These are phyloP conservation scores for Cutaneotrichosporon dermatis DNA, from an alignment of 1,284 basidiomycete species.

Conservation along the genomic window DNA sequence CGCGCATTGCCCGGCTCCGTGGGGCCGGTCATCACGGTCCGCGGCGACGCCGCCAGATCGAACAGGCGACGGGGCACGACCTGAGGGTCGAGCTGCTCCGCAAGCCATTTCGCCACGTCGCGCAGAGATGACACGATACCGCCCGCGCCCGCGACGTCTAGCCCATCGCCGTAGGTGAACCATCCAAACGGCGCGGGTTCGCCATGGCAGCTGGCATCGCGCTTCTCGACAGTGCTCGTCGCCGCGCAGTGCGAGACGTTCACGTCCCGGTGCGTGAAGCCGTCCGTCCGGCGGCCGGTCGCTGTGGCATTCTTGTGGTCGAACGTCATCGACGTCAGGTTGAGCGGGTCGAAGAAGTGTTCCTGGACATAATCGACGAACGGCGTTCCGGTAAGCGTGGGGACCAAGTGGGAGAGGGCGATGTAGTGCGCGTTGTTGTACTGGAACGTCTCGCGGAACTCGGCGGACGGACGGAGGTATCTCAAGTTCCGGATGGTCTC, in stretches of 20 bases:
- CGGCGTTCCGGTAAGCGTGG: slow-evolving; percentile 23
- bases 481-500: slow-evolving; percentile 21
- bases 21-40: not conserved
- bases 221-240: not conserved
- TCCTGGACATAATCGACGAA: slow-evolving; percentile 26
- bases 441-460: slow-evolving; percentile 32
- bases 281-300: slow-evolving; percentile 19
- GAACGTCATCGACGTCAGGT: slow-evolving; percentile 28
- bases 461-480: slow-evolving; percentile 29
- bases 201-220: slow-evolving; percentile 17
- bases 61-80: slow-evolving; percentile 25
- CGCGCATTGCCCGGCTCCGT: not conserved
- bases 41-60: not conserved
- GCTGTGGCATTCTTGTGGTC: slow-evolving; percentile 14
- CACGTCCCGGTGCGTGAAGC: slow-evolving; percentile 13
- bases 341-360: slow-evolving; percentile 34
- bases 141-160: slow-evolving; percentile 24
- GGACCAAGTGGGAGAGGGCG: slow-evolving; percentile 25
- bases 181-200: slow-evolving; percentile 19
- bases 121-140: slow-evolving; percentile 27
- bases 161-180: slow-evolving; percentile 21
- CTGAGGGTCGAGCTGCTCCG: slow-evolving; percentile 28
- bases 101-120: slow-evolving; percentile 33
- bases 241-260: slow-evolving; percentile 14
- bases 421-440: slow-evolving; percentile 38